Percentiles rank a stretch among this genome's conserved stretches.
Evolutionary conservation across 306 rosid species (phyloP).

Genomic region (Vigna hirtella): DNA sequence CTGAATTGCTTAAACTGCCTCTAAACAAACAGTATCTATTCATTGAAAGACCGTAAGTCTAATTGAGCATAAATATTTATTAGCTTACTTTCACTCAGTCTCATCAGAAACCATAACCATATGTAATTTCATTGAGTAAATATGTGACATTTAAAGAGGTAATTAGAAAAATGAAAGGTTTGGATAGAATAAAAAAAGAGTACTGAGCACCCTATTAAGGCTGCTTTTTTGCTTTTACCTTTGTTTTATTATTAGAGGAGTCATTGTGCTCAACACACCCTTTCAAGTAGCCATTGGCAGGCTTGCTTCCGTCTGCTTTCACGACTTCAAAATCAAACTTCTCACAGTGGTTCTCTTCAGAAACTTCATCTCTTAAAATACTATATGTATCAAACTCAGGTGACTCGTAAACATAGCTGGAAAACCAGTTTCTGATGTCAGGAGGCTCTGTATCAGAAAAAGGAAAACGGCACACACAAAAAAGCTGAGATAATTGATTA

Average conservation of each 20-base stretch:
- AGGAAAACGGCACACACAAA: not conserved
- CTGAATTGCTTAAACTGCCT: not conserved
- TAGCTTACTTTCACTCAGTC: not conserved
- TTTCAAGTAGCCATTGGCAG: constrained; percentile 20
- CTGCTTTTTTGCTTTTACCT: constrained; percentile 46
- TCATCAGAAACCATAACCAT: not conserved
- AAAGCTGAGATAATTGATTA: constrained; percentile 5
- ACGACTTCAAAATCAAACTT: constrained; percentile 33
- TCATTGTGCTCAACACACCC: constrained; percentile 37
- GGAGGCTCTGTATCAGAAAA: constrained; percentile 61
- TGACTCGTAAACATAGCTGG: constrained; percentile 78
- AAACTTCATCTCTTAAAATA: constrained; percentile 42
- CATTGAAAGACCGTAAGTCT: not conserved
- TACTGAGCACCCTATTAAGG: constrained; percentile 48
- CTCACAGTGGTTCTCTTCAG: constrained; percentile 40
- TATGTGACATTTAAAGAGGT: not conserved
- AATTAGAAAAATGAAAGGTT: not conserved
- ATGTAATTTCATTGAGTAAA: not conserved
- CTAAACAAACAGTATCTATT: constrained; percentile 17
- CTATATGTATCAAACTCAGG: constrained; percentile 46
- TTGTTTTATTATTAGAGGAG: constrained; percentile 33
- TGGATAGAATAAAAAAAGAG: constrained; percentile 10
- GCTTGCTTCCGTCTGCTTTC: constrained; percentile 36
- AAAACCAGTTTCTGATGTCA: constrained; percentile 78
- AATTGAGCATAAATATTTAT: constrained; percentile 1